Evolutionary conservation across 306 rosid species (phyloP).

Genomic region (Cucumis sativus): DNA sequence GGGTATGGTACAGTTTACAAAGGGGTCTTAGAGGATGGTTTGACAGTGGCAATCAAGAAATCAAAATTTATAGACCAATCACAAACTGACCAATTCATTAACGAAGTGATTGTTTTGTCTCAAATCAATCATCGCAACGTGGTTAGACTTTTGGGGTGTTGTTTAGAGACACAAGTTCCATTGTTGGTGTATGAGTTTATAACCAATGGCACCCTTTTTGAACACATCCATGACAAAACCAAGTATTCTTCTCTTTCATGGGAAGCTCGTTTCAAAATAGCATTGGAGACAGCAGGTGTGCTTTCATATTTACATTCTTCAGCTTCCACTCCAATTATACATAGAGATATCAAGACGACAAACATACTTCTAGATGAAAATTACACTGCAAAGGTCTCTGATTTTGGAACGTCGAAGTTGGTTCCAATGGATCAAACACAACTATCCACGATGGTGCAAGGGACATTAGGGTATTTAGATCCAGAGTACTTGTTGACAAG

Average conservation of each 20-base stretch:
- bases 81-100: conserved; percentile 30
- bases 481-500: conserved; percentile 22
- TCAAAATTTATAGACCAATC: conserved; percentile 17
- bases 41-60: conserved; percentile 24
- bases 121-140: conserved; percentile 40
- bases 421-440: conserved; percentile 25
- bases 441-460: conserved; percentile 28
- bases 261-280: conserved; percentile 23
- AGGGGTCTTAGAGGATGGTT: conserved; percentile 9
- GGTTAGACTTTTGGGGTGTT: conserved; percentile 36
- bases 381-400: conserved; percentile 24
- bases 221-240: conserved; percentile 11
- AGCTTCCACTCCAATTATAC: conserved; percentile 30
- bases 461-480: conserved; percentile 34
- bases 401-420: conserved; percentile 34
- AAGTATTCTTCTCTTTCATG: not conserved
- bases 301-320: conserved; percentile 28
- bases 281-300: conserved; percentile 25
- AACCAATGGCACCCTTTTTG: conserved; percentile 18
- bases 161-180: conserved; percentile 30
- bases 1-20: conserved; percentile 27
- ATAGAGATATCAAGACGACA: conserved; percentile 31
- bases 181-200: conserved; percentile 35
- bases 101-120: conserved; percentile 27
- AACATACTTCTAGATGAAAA: conserved; percentile 26